These are phyloP conservation scores for Sanghuangporus sanghuang DNA, from an alignment of 1,284 basidiomycete species.

Conservation along the genomic window DNA sequence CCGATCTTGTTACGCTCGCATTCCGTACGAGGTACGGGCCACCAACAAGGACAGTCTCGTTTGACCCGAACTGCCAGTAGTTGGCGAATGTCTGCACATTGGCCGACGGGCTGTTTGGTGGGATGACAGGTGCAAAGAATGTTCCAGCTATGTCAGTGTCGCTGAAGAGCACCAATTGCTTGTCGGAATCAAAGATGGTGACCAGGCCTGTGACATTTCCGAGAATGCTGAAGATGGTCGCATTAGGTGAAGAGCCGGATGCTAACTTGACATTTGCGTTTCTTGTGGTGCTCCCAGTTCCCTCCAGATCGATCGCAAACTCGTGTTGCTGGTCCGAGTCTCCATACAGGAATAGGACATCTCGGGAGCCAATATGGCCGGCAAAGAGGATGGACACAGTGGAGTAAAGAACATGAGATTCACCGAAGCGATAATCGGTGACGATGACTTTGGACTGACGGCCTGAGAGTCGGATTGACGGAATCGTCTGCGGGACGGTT, in stretches of 20 bases:
- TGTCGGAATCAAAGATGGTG: constrained; percentile 58
- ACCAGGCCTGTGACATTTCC: constrained; percentile 53
- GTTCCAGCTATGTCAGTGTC: constrained; percentile 58
- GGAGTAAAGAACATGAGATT: constrained; percentile 30
- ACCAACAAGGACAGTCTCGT: constrained; percentile 43
- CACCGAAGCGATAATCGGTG: constrained; percentile 24
- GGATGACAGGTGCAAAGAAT: constrained; percentile 48
- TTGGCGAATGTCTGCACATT: constrained; percentile 25
- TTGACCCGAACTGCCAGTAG: constrained; percentile 48
- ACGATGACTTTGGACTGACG: constrained; percentile 59
- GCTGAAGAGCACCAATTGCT: constrained; percentile 60
- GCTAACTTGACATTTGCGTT: constrained; percentile 62
- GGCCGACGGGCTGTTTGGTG: constrained; percentile 20
- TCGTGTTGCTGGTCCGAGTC: constrained; percentile 57
- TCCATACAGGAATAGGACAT: constrained; percentile 67
- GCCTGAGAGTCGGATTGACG: constrained; percentile 53
- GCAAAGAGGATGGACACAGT: constrained; percentile 53
- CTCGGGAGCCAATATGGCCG: constrained; percentile 57
- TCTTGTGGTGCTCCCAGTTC: constrained; percentile 34
- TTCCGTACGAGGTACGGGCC: constrained; percentile 54
- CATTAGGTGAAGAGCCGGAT: constrained; percentile 20
- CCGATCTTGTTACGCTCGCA: constrained; percentile 34
- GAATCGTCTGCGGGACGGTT: constrained; percentile 47
- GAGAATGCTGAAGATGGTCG: constrained; percentile 38
- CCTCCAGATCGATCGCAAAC: constrained; percentile 41